These are phyloP conservation scores for Xylaria castorea DNA, from an alignment of 495 filamentous ascomycete species.

Conservation along the genomic window DNA sequence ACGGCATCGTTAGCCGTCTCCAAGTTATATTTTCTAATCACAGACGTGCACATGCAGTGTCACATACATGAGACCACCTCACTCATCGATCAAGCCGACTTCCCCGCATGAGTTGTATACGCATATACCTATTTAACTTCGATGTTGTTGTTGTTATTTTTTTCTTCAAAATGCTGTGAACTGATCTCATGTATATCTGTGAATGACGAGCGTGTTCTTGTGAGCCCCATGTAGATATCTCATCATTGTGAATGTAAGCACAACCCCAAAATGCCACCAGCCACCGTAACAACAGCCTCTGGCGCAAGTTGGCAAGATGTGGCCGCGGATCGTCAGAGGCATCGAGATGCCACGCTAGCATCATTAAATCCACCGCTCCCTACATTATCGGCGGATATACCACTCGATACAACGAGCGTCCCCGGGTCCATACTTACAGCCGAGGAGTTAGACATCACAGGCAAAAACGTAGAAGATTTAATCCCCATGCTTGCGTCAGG, in stretches of 20 bases:
- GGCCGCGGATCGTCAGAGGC: constrained; percentile 49
- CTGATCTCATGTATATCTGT: background rate
- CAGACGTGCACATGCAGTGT: constrained; percentile 4
- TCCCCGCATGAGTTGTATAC: background rate
- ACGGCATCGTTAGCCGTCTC: background rate
- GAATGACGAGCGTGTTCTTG: background rate
- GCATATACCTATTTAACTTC: background rate
- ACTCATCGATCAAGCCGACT: background rate
- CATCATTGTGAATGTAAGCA: background rate
- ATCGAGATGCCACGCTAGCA: constrained; percentile 53
- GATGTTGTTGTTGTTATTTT: background rate
- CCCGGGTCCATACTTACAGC: constrained; percentile 53
- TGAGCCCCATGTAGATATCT: background rate
- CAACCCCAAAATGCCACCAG: constrained; percentile 32
- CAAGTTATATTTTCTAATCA: background rate
- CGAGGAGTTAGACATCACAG: constrained; percentile 61
- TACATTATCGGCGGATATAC: constrained; percentile 39
- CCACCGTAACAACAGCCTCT: constrained; percentile 44
- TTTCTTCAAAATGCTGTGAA: background rate
- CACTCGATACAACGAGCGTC: constrained; percentile 51
- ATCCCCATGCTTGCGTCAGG: constrained; percentile 42
- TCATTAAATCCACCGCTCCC: constrained; percentile 43
- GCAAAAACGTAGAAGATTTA: constrained; percentile 55
- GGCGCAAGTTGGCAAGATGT: constrained; percentile 56
- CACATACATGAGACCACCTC: background rate